Evolutionary conservation across 345 rosid genomes (phyloP), one percentile per base, ranked within the genome.

Genomic region (Syzygium aqueum): DNA sequence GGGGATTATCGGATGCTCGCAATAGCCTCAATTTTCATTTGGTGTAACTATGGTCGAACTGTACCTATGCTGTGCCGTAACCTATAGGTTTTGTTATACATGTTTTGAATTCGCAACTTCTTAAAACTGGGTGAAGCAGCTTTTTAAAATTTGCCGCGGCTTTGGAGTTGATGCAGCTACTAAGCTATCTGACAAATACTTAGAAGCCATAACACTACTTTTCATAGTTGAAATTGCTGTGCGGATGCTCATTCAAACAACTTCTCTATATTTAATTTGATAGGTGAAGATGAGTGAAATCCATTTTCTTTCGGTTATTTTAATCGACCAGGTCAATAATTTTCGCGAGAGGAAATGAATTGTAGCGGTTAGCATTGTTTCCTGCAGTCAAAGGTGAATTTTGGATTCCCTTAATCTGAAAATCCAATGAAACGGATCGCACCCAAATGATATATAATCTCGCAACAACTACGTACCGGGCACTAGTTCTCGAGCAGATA

Each of bases 51-150:
- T 67, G 12, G 49, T 49, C 19, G 23, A 73, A 73, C 0, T 0
- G 25, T 17, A 67, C 23, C 13, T 37, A 16, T 8, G 46, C 0
- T 2, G 14, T 5, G 22, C 6, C 0, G 25, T 4, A 19, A 67
- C 23, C 8, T 17, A 3, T 16, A 65, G 16, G 77, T 28, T 63
- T 65, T 67, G 78, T 30, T 17, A 4, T 17, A 8, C 46, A 33
- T 67, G 78, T 28, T 61, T 5, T 61, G 6, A 0, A n/a, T 5
- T n/a, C 33, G 2, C 17, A 0, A 12, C 73, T n/a, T n/a, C 33
- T 61, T 14, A n/a, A 25, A 3, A 61, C 17, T 6, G 19, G 67
- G 73, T 7, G 28, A 27, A 61, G 33, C 8, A 17, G 73, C 17
- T 61, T 61, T n/a, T n/a, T n/a, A 0, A 61, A 11, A 5, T 61